These are phyloP conservation scores for Xylariaceae sp. DNA, from an alignment of 2,329 filamentous ascomycete genomes.

Conservation along the genomic window DNA sequence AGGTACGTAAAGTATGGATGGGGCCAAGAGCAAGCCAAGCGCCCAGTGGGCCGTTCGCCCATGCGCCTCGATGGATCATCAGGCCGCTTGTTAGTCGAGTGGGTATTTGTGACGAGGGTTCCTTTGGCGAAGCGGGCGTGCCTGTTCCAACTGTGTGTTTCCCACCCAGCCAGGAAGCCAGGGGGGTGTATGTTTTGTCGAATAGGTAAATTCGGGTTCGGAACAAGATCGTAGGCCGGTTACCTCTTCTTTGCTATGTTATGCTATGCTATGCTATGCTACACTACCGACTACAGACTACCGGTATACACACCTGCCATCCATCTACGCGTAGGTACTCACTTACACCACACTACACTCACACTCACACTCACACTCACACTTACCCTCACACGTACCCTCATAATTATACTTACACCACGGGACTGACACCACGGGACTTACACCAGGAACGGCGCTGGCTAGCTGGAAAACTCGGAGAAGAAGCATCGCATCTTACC, in stretches of 20 bases:
- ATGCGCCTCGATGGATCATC: slow-evolving; percentile 18
- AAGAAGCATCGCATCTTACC: neutral
- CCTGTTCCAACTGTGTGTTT: slow-evolving; percentile 23
- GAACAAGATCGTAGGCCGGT: slow-evolving; percentile 17
- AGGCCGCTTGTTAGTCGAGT: slow-evolving; percentile 10
- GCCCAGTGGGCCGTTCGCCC: slow-evolving; percentile 17
- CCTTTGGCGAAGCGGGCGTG: slow-evolving; percentile 9
- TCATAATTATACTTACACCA: slow-evolving; percentile 3
- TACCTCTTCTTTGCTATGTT: slow-evolving; percentile 8
- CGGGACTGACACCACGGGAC: neutral
- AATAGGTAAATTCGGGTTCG: neutral
- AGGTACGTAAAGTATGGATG: slow-evolving; percentile 1
- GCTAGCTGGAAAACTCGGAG: neutral
- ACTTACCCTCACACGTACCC: neutral
- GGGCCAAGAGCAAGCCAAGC: slow-evolving; percentile 18
- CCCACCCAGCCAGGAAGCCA: slow-evolving; percentile 12
- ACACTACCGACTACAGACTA: neutral
- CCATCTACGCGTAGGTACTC: no score
- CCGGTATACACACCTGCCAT: neutral
- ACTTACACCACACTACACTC: no score
- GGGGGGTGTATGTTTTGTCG: neutral
- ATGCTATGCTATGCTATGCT: no score
- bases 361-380: no score
- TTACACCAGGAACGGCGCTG: neutral
- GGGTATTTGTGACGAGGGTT: slow-evolving; percentile 18